Base-by-base conservation (phyloP, 2,329 filamentous ascomycete genomes). In the Xylaria sp. region DNA sequence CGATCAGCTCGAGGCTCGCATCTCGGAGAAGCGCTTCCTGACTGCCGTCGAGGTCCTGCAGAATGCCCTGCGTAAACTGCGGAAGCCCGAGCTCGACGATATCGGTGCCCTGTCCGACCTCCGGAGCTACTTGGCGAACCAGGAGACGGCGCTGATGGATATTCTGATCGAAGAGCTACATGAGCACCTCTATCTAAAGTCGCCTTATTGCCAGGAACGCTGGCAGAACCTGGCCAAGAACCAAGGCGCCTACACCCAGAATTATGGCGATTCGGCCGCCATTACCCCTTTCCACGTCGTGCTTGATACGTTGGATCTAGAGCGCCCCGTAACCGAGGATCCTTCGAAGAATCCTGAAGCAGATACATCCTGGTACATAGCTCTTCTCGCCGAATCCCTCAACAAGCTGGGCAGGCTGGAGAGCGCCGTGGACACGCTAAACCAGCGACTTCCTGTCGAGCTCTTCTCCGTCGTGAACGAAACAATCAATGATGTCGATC, bases 101-200 rank as follows among this genome's bases (percentile, higher is more conserved):
- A 97, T 99, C 73, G 94, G 94, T 1, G 95, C 94, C 8, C 83
- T 99, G 75, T 90, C 89, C 66, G 96, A 99, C 75, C 82, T 99
- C 73, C 89, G 94, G 66, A 90, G 90, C 75, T 98, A 98, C 77
- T 89, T 99, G 67, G 90, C 90, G 68, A 98, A 97, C 77, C 97
- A 99, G 79, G 96, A 99, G 82, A 92, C 91, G 33, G 89, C 93
- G 0, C 83, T 99, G 71, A 95, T 95, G 77, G 96, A 99, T 77
- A 98, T 98, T 62, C 80, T 99, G 65, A 90, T 98, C n/a, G 96
- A 99, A 79, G 96, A 99, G 80, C 85, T 99, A 41, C 96, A 99
- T 78, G 96, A 97, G 79, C 96, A 99, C 81, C 86, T 99, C 3
- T 99, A 99, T 78, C 89, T 99, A 48, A 98, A 98, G 79, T 98